Conservation (phyloP, 2,329 filamentous ascomycete genomes). For the Xylaria sp. region DNA sequence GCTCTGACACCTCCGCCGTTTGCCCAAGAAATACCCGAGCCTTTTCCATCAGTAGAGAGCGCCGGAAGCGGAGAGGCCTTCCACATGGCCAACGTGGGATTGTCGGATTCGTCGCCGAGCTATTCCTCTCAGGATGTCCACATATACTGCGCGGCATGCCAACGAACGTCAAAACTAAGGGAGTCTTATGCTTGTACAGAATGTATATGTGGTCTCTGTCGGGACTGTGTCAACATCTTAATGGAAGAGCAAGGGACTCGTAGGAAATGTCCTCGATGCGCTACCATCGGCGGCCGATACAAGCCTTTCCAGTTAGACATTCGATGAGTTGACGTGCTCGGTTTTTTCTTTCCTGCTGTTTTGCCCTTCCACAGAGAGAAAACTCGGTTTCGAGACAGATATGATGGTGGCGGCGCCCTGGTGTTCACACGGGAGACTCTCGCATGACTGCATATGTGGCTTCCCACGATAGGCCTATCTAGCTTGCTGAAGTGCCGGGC, state of each 20-base stretch:
- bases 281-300: slow-evolving; percentile 80
- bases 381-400: not conserved
- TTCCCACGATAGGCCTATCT: slow-evolving; percentile 5
- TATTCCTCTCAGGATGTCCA: slow-evolving; percentile 81
- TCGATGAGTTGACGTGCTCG: slow-evolving; percentile 60
- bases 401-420: not conserved
- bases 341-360: not conserved
- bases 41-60: slow-evolving; percentile 91
- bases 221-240: slow-evolving; percentile 84
- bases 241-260: slow-evolving; percentile 79
- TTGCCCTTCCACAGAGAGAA: not conserved
- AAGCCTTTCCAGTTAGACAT: slow-evolving; percentile 89
- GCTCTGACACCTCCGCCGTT: slow-evolving; percentile 85
- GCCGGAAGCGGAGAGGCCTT: slow-evolving; percentile 76
- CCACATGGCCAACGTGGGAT: slow-evolving; percentile 72
- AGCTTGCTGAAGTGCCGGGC: slow-evolving; percentile 28
- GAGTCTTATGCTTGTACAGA: slow-evolving; percentile 95
- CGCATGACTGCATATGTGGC: slow-evolving; percentile 18
- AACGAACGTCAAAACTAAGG: slow-evolving; percentile 77
- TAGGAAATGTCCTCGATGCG: slow-evolving; percentile 81
- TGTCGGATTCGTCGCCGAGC: slow-evolving; percentile 76
- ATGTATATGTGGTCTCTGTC: slow-evolving; percentile 93
- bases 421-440: slow-evolving; percentile 6
- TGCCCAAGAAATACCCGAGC: slow-evolving; percentile 74
- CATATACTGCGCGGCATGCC: slow-evolving; percentile 92